phyloP scores from a whole-genome alignment of 2,329 filamentous ascomycete genomes.

The Sarocladium kiliense region DNA sequence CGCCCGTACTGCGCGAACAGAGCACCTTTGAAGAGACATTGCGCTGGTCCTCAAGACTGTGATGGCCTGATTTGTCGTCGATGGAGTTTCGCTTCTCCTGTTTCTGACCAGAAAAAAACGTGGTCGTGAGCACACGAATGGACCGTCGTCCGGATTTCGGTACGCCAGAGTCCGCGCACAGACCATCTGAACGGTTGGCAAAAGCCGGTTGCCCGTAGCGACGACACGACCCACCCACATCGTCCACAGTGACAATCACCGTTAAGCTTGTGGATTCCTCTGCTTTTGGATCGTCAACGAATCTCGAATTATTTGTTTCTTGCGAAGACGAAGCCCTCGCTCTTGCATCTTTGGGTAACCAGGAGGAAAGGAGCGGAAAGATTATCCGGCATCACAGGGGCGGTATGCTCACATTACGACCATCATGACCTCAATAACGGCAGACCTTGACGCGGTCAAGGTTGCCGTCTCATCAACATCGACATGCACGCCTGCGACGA shows the following conservation, averaged over 20 bases:
- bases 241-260: not conserved
- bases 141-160: not conserved
- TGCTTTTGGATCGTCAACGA: not conserved
- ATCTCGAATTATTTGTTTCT: constrained; percentile 3
- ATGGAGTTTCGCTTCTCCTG: not conserved
- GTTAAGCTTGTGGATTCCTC: not conserved
- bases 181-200: not conserved
- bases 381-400: not conserved
- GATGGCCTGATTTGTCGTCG: not conserved
- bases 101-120: not conserved
- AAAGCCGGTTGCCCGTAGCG: constrained; percentile 4
- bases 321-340: not conserved
- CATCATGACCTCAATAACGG: not conserved
- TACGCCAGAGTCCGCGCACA: not conserved
- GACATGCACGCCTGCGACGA: constrained; percentile 47
- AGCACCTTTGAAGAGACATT: not conserved
- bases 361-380: not conserved
- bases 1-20: not conserved
- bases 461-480: constrained; percentile 45
- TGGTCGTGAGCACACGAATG: not conserved
- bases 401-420: constrained; percentile 6
- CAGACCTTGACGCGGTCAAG: constrained; percentile 42
- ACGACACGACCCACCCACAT: constrained; percentile 2
- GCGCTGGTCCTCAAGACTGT: not conserved
- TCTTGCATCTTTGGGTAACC: not conserved